phyloP scores from a whole-genome alignment of 768 basidiomycete genomes.

The Rhizopogon salebrosus region DNA sequence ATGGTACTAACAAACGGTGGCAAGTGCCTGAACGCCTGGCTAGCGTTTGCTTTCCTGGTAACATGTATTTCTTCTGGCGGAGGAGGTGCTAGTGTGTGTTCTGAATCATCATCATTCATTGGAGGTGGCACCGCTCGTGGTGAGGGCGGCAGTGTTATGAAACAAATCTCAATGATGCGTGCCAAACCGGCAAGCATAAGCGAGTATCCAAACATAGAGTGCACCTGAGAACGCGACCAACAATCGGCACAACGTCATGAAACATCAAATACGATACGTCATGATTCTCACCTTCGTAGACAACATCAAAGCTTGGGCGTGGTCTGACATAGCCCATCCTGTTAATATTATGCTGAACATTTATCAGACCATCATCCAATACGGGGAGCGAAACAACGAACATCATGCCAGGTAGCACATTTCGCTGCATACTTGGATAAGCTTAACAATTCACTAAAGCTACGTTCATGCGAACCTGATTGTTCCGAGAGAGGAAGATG shows the following conservation, averaged over 20 bases:
- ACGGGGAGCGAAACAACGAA: constrained; percentile 30
- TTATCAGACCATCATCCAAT: background rate
- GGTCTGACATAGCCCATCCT: constrained; percentile 92
- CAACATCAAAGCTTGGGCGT: constrained; percentile 78
- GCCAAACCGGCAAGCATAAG: constrained; percentile 80
- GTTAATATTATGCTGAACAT: constrained; percentile 72
- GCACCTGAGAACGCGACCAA: constrained; percentile 46
- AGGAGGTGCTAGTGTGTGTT: constrained; percentile 56
- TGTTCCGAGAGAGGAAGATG: constrained; percentile 73
- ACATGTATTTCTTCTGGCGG: constrained; percentile 11
- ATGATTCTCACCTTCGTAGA: constrained; percentile 60
- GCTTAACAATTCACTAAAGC: constrained; percentile 1
- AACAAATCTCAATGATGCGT: constrained; percentile 81
- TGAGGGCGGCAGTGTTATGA: constrained; percentile 43
- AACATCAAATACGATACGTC: too few relatives aligned
- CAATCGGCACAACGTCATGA: constrained; percentile 1
- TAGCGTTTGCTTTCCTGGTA: constrained; percentile 29
- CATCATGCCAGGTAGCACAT: constrained; percentile 80
- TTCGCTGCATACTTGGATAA: constrained; percentile 41
- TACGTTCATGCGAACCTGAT: constrained; percentile 45
- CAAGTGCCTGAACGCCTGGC: constrained; percentile 75
- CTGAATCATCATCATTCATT: constrained; percentile 52
- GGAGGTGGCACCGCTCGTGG: constrained; percentile 18
- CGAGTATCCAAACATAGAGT: constrained; percentile 78
- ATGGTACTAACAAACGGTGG: constrained; percentile 72